These are phyloP conservation scores for Exophiala dermatitidis DNA, from an alignment of 2,329 filamentous ascomycete species.

Conservation along the genomic window DNA sequence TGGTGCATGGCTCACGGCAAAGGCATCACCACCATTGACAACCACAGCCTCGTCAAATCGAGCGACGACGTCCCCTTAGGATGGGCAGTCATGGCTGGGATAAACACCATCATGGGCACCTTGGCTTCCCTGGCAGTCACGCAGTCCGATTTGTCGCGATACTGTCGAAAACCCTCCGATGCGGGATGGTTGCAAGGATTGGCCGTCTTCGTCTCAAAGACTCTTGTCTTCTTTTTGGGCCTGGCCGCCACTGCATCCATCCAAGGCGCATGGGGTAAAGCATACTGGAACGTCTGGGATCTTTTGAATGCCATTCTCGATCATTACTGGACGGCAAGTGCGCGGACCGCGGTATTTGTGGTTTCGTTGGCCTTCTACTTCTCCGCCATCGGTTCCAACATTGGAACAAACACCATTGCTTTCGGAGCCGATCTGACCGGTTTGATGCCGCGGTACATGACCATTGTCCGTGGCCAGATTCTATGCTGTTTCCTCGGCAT, in stretches of 20 bases:
- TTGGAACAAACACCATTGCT: no score
- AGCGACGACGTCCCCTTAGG: conserved; percentile 1
- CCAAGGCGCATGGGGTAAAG: conserved; percentile 31
- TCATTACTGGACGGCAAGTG: conserved; percentile 29
- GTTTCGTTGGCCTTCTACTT: no score
- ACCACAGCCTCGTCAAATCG: neutral
- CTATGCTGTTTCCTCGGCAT: no score
- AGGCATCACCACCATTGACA: conserved; percentile 1
- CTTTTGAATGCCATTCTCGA: conserved; percentile 37
- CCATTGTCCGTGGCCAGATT: no score
- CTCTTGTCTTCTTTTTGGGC: conserved; percentile 39
- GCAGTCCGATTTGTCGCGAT: conserved; percentile 6
- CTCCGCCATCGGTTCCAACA: no score
- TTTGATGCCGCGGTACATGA: no score
- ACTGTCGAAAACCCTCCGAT: conserved; percentile 5
- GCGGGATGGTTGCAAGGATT: conserved; percentile 4
- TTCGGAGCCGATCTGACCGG: no score
- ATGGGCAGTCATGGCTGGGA: conserved; percentile 1
- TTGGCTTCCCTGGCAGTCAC: conserved; percentile 4
- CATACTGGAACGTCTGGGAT: conserved; percentile 44
- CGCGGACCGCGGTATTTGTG: no score
- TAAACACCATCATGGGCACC: conserved; percentile 4
- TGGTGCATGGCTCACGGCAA: conserved; percentile 5
- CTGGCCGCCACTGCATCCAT: conserved; percentile 37
- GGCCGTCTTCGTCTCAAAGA: conserved; percentile 33